Base-by-base conservation (phyloP, 805 yeast species). In the Novakomyces olei region DNA sequence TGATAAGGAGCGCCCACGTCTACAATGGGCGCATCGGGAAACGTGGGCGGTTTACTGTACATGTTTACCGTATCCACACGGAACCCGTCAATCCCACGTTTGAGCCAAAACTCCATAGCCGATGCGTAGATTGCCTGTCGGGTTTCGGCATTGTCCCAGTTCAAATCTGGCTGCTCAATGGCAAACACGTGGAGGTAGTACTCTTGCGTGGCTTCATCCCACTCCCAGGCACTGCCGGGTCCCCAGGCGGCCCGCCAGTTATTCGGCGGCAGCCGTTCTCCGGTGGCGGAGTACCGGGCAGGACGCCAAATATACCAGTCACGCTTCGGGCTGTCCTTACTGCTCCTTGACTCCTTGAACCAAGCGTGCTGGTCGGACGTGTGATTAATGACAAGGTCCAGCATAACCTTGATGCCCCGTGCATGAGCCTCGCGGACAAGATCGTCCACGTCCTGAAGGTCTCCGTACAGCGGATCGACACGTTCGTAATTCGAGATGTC, bases 291-390 rank as follows among this genome's bases (percentile, higher is more conserved):
- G 44, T 54, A 58, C 29, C 47, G 56, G 20, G 67, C 57, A 20
- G 63, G 61, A 41, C 55, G 62, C 74, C 74, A 68, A 38, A 64
- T 54, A 48, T 65, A 65, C 71, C 72, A 67, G 47, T 68, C 70
- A 45, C 73, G 57, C 51, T 68, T 67, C 5, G 70, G 61, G 46
- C 61, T 65, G 32, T 55, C 50, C 42, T 53, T 59, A 12, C 68
- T 60, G 5, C 64, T 53, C 35, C 67, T 49, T 5, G 69, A 63
- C 44, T 67, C 69, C 44, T 63, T 52, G 51, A 67, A 67, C 73
- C 73, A 68, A 30, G 48, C 54, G 48, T 68, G 73, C 45, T 62
- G 63, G 26, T 55, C 46, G 2, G 72, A 65, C 16, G 70, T 61
- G 45, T 67, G 74, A 53, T 68, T 67, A 43, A 68, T 57, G 29